These are phyloP conservation scores for Pythium phragmitis DNA, from an alignment of 352 stramenopile genomes.

Conservation along the genomic window DNA sequence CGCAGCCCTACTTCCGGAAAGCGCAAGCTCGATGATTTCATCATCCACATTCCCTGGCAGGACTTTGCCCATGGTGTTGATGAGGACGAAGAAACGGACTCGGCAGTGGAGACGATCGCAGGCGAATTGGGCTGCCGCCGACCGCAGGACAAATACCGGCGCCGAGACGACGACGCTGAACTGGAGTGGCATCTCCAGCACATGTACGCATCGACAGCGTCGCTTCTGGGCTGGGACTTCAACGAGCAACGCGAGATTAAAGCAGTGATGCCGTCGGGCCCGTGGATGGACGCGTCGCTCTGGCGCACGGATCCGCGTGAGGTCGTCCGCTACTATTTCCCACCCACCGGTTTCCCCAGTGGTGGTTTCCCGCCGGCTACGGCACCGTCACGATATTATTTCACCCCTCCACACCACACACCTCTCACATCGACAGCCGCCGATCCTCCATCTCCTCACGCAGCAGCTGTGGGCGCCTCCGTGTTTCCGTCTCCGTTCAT, in stretches of 20 bases:
- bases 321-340: conserved; percentile 59
- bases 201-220: conserved; percentile 70
- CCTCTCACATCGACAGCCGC: background rate
- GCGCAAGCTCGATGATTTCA: conserved; percentile 71
- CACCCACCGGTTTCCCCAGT: conserved; percentile 13
- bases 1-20: conserved; percentile 38
- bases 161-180: conserved; percentile 47
- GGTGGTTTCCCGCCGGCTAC: conserved; percentile 6
- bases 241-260: conserved; percentile 48
- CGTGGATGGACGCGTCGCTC: conserved; percentile 50
- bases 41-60: conserved; percentile 42
- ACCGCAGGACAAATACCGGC: conserved; percentile 27
- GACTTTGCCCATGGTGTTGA: conserved; percentile 19
- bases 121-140: conserved; percentile 20
- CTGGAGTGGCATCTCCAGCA: conserved; percentile 70
- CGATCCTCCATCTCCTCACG: conserved; percentile 21
- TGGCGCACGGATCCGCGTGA: conserved; percentile 69
- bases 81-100: conserved; percentile 1
- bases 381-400: conserved; percentile 54
- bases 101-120: background rate
- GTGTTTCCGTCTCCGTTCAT: conserved; percentile 25
- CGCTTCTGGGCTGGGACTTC: conserved; percentile 80
- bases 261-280: conserved; percentile 20
- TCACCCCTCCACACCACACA: conserved; percentile 19
- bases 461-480: background rate